phyloP scores from a whole-genome alignment of 108 stramenopile species.

The Parietichytrium sp. region DNA sequence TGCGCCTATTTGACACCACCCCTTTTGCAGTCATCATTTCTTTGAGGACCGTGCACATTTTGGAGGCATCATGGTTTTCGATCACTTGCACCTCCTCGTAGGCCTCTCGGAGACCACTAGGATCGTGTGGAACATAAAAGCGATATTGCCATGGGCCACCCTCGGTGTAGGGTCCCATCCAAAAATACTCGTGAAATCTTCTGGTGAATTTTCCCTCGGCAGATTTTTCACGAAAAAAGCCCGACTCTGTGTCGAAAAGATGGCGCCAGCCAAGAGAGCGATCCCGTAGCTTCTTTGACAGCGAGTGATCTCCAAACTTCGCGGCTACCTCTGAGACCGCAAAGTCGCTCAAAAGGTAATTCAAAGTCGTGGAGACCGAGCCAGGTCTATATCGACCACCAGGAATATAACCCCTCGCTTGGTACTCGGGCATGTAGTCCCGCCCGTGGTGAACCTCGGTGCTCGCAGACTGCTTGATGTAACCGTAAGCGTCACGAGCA shows the following conservation, averaged over 20 bases:
- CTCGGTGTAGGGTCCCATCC: conserved; percentile 49
- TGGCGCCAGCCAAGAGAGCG: neutral
- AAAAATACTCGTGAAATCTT: neutral
- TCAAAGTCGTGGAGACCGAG: conserved; percentile 43
- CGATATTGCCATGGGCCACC: conserved; percentile 50
- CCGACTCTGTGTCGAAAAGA: neutral
- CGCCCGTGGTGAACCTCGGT: neutral
- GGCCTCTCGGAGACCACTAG: neutral
- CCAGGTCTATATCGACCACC: neutral
- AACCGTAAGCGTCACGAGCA: conserved; percentile 34
- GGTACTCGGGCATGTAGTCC: conserved; percentile 35
- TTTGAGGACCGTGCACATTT: neutral
- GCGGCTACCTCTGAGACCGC: conserved; percentile 29
- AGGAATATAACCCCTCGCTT: conserved; percentile 40
- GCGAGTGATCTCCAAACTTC: neutral
- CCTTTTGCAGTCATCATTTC: neutral
- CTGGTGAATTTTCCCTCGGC: neutral
- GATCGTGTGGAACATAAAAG: conserved; percentile 41
- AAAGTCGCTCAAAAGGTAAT: conserved; percentile 44
- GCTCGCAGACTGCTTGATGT: neutral
- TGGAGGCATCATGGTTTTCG: neutral
- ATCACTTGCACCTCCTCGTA: too few species aligned
- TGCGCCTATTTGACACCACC: neutral
- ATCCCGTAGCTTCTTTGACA: neutral
- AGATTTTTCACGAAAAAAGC: conserved; percentile 38